These are phyloP conservation scores for Atalantia buxifolia DNA, from an alignment of 345 rosid species.

Conservation along the genomic window DNA sequence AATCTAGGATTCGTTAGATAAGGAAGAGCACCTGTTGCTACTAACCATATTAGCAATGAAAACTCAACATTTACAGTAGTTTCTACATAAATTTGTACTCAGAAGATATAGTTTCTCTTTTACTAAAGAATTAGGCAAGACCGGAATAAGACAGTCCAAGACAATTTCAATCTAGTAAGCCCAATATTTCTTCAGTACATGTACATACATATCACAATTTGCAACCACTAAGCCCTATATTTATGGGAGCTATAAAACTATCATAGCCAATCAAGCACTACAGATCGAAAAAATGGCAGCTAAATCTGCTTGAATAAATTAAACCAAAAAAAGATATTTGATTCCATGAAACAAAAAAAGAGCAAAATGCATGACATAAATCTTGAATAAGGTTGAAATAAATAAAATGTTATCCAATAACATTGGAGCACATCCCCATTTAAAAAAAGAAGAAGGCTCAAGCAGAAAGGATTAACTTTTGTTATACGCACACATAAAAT, in stretches of 20 bases:
- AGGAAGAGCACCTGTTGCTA: background rate
- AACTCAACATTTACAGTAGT: background rate
- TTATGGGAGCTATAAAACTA: background rate
- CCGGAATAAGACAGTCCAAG: background rate
- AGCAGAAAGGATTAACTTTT: constrained; percentile 7
- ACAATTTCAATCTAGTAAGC: background rate
- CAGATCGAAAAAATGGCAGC: background rate
- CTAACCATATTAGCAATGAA: background rate
- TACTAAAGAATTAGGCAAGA: background rate
- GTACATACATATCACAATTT: background rate
- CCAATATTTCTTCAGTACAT: background rate
- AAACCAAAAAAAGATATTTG: background rate
- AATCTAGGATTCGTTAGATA: background rate
- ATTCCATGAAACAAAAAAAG: background rate
- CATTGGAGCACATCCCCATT: constrained; percentile 10
- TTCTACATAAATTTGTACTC: background rate
- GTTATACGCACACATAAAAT: constrained; percentile 16
- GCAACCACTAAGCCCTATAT: background rate
- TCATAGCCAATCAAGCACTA: background rate
- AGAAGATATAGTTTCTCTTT: background rate
- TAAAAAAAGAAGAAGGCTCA: constrained; percentile 4
- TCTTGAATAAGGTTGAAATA: background rate
- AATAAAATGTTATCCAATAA: background rate
- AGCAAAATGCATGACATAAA: background rate
- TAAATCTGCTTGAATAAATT: background rate